These are phyloP conservation scores for Malania oleifera DNA, from an alignment of 164 flowering plant genomes.

Conservation along the genomic window DNA sequence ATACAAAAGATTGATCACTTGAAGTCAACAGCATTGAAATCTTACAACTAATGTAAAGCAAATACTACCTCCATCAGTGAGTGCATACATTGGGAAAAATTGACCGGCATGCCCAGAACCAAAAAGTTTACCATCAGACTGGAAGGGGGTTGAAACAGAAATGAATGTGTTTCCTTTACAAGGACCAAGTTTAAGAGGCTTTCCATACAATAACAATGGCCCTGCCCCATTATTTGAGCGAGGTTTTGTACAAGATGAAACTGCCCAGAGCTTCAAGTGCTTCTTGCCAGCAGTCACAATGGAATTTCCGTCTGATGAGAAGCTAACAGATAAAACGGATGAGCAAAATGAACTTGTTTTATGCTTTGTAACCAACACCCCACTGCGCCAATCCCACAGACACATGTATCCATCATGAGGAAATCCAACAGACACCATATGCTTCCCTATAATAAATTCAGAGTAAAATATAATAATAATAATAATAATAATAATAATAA, in stretches of 20 bases:
- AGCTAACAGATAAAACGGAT: conserved; percentile 43
- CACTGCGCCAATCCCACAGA: conserved; percentile 64
- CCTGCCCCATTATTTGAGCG: conserved; percentile 24
- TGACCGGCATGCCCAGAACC: conserved; percentile 20
- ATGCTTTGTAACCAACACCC: conserved; percentile 39
- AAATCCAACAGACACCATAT: conserved; percentile 63
- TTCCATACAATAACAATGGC: conserved; percentile 34
- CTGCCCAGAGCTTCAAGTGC: conserved; percentile 60
- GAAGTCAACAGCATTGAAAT: conserved; percentile 8
- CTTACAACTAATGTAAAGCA: neutral
- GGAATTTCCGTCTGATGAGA: conserved; percentile 52
- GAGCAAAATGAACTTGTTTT: conserved; percentile 53
- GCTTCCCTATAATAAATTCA: conserved; percentile 46
- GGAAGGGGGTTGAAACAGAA: conserved; percentile 35
- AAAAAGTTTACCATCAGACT: conserved; percentile 14
- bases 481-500: neutral
- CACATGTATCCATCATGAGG: conserved; percentile 55
- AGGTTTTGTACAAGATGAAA: conserved; percentile 35
- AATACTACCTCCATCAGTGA: conserved; percentile 55
- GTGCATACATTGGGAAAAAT: conserved; percentile 41
- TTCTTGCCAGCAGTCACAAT: conserved; percentile 63
- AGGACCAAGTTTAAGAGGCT: conserved; percentile 43
- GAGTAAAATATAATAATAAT: neutral
- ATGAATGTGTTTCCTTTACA: conserved; percentile 52
- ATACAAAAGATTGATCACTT: neutral